phyloP scores from a whole-genome alignment of 306 rosid genomes.

The Sophora flavescens region DNA sequence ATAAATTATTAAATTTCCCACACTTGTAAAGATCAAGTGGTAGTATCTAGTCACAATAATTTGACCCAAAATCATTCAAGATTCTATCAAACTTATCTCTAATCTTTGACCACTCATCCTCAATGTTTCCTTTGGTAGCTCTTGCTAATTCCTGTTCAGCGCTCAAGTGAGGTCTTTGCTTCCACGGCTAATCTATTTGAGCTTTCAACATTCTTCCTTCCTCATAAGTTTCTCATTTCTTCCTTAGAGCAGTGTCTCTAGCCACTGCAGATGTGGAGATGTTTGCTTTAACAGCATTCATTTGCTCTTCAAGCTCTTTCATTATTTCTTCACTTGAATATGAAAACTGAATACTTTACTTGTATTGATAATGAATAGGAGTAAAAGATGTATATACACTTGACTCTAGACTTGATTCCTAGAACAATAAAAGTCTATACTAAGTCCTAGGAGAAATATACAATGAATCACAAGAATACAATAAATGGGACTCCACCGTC shows the following conservation, averaged over 20 bases:
- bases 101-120: slow-evolving; percentile 35
- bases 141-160: slow-evolving; percentile 30
- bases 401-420: too few species aligned
- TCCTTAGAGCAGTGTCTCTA: slow-evolving; percentile 4
- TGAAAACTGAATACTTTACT: too few species aligned
- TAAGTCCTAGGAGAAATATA: too few species aligned
- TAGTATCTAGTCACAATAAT: background rate
- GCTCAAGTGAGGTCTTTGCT: slow-evolving; percentile 3
- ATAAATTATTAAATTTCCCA: too few species aligned
- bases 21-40: background rate
- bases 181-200: slow-evolving; percentile 32
- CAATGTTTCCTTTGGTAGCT: slow-evolving; percentile 11
- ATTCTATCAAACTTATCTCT: slow-evolving; percentile 3
- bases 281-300: slow-evolving; percentile 24
- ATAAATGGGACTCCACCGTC: too few species aligned
- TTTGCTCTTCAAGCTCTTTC: slow-evolving; percentile 38
- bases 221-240: slow-evolving; percentile 27
- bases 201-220: slow-evolving; percentile 34
- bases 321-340: too few species aligned
- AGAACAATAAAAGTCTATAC: too few species aligned
- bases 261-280: slow-evolving; percentile 10
- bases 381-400: too few species aligned
- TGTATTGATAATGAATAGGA: too few species aligned
- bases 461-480: too few species aligned
- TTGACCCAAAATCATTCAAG: slow-evolving; percentile 9